Conservation (phyloP, 164 flowering plant genomes). For the Vitis vinifera region DNA sequence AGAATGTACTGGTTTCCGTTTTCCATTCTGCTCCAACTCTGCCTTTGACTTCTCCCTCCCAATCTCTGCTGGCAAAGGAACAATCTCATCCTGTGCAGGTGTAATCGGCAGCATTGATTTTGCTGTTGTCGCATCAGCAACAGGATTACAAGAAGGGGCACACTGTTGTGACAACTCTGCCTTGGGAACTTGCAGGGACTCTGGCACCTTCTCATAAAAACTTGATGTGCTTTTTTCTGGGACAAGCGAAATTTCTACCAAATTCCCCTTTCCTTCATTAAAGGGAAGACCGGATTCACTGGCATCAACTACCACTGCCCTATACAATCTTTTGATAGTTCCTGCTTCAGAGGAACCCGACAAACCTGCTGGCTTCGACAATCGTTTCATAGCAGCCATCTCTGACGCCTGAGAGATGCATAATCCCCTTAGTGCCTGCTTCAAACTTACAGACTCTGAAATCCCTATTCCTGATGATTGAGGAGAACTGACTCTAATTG, state of each 20-base stretch:
- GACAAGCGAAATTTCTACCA: slow-evolving; percentile 63
- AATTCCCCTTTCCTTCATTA: slow-evolving; percentile 43
- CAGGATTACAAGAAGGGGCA: slow-evolving; percentile 19
- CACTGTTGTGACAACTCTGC: slow-evolving; percentile 19
- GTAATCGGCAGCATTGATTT: slow-evolving; percentile 18
- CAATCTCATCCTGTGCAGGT: slow-evolving; percentile 25
- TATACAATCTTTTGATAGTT: slow-evolving; percentile 53
- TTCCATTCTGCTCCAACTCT: slow-evolving; percentile 15
- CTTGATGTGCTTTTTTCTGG: slow-evolving; percentile 37
- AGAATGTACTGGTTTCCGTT: slow-evolving; percentile 22
- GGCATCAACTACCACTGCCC: slow-evolving; percentile 56
- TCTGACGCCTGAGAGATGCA: slow-evolving; percentile 94
- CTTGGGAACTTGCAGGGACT: slow-evolving; percentile 16
- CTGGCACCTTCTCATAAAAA: slow-evolving; percentile 26
- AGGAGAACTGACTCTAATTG: slow-evolving; percentile 54
- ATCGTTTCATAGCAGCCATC: slow-evolving; percentile 82
- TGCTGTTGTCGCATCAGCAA: slow-evolving; percentile 9
- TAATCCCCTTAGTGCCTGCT: slow-evolving; percentile 88
- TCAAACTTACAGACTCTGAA: slow-evolving; percentile 68
- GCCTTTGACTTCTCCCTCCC: slow-evolving; percentile 15
- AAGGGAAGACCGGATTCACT: slow-evolving; percentile 38
- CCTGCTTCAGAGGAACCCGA: slow-evolving; percentile 59
- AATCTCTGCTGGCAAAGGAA: slow-evolving; percentile 19
- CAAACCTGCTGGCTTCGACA: slow-evolving; percentile 47
- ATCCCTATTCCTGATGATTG: slow-evolving; percentile 66